These are phyloP conservation scores for Entomortierella lignicola DNA, from an alignment of 192 early-diverging fungal genomes.

Conservation along the genomic window DNA sequence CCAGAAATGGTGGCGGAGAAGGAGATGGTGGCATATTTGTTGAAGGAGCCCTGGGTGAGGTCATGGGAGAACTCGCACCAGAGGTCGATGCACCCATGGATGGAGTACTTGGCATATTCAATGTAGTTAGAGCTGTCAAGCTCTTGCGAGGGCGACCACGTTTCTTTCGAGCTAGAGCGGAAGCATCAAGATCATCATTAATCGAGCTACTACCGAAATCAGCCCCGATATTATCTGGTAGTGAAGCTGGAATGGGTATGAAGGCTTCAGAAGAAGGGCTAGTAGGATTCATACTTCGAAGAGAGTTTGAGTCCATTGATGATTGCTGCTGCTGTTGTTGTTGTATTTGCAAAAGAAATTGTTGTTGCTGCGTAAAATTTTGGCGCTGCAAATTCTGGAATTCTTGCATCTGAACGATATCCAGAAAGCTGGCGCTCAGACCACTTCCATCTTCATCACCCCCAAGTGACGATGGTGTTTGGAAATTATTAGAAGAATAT, in stretches of 20 bases:
- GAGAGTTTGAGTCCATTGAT: no score
- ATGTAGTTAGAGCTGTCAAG: background rate
- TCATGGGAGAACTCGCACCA: conserved; percentile 35
- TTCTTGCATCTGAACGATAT: conserved; percentile 27
- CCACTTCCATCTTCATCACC: background rate
- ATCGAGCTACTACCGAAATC: conserved; percentile 1
- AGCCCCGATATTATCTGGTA: conserved; percentile 10
- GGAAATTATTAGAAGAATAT: background rate
- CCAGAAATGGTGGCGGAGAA: conserved; percentile 10
- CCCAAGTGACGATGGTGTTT: no score
- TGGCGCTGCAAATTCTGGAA: conserved; percentile 28
- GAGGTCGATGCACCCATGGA: background rate
- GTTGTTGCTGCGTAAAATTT: conserved; percentile 7
- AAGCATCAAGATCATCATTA: background rate
- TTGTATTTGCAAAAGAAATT: background rate
- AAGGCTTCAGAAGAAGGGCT: conserved; percentile 25
- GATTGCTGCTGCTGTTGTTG: conserved; percentile 23
- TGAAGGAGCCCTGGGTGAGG: conserved; percentile 37
- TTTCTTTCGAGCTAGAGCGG: conserved; percentile 5
- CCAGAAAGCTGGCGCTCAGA: conserved; percentile 18
- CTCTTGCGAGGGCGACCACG: conserved; percentile 38
- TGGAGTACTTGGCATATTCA: background rate
- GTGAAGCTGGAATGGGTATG: conserved; percentile 29
- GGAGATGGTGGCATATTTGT: conserved; percentile 45
- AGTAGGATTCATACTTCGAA: conserved; percentile 6